Base-by-base conservation (phyloP, 2,329 filamentous ascomycete species). In the Daldinia sp. region DNA sequence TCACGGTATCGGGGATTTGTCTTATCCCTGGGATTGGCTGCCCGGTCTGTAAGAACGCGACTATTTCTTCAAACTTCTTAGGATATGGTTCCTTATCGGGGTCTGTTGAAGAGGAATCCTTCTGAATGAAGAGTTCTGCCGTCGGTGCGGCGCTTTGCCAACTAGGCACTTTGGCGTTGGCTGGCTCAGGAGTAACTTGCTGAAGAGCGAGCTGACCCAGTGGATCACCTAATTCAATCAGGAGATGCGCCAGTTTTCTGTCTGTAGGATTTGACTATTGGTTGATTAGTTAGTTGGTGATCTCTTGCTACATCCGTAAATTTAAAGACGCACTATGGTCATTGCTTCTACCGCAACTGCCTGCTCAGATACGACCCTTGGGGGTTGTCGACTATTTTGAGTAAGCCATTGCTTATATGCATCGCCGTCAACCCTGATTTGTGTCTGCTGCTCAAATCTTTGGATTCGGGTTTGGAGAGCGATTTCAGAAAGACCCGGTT, bases 21-120 rank as follows among this genome's bases (percentile, higher is more conserved):
- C 87, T 87, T 73, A 93, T 92, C 0, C 91, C 91, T 1, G 90
- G 90, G 54, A 94, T 89, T 1, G 87, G 86, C 70, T 90, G 84
- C 37, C 90, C 90, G 8, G 84, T 87, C 10, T 88, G 88, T 60
- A 94, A 90, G 53, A 93, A 83, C 58, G 90, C 88, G 52, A 93
- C 87, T 34, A 93, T 92, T 64, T 92, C 86, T 4, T 89, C 86
- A 72, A 94, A 53, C 1, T 87, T 89, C 11, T 85, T 87, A 2
- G 90, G 90, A 72, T 92, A 92, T 0, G 90, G 87, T 51, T 81
- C 79, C 62, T 76, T 75, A 30, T 66, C 70, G 0, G 68, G 52
- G 43, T 61, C 62, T 13, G 64, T 63, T 7, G 70, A 29, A 0
- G 37, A 48, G 1, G 63, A 30, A n/a, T 62, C 63, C 58, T 68